Conservation (phyloP, 495 filamentous ascomycete species). For the Jackrogersella multiformis region DNA sequence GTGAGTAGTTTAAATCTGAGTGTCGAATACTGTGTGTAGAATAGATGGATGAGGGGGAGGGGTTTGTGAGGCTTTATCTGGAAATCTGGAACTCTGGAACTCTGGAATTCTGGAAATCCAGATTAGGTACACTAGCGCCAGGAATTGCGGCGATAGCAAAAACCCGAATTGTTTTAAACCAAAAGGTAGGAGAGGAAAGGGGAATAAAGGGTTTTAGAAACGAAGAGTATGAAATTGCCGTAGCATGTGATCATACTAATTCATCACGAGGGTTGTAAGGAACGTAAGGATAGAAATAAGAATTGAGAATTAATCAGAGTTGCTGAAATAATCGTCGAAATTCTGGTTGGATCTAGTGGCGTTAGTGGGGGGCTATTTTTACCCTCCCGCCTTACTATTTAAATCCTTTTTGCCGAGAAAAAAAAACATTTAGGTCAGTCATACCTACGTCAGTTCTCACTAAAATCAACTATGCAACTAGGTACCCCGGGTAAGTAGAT, state of each 20-base stretch:
- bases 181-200: neutral
- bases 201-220: neutral
- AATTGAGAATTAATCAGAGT: constrained; percentile 32
- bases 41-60: constrained; percentile 22
- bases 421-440: constrained; percentile 17
- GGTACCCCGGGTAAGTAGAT: too few species aligned
- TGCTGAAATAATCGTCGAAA: constrained; percentile 35
- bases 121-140: constrained; percentile 14
- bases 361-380: constrained; percentile 39
- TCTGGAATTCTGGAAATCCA: constrained; percentile 12
- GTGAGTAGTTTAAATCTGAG: too few species aligned
- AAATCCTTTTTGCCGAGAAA: constrained; percentile 10
- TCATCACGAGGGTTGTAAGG: too few species aligned
- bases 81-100: too few species aligned
- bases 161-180: neutral
- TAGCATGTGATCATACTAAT: constrained; percentile 3
- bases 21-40: neutral
- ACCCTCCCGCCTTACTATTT: constrained; percentile 14
- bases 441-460: constrained; percentile 42
- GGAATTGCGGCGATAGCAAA: constrained; percentile 3
- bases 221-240: neutral
- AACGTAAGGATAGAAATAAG: constrained; percentile 7
- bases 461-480: too few species aligned
- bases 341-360: constrained; percentile 33
- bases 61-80: constrained; percentile 41